These are phyloP conservation scores for Suillus brevipes DNA, from an alignment of 768 basidiomycete genomes.

Conservation along the genomic window DNA sequence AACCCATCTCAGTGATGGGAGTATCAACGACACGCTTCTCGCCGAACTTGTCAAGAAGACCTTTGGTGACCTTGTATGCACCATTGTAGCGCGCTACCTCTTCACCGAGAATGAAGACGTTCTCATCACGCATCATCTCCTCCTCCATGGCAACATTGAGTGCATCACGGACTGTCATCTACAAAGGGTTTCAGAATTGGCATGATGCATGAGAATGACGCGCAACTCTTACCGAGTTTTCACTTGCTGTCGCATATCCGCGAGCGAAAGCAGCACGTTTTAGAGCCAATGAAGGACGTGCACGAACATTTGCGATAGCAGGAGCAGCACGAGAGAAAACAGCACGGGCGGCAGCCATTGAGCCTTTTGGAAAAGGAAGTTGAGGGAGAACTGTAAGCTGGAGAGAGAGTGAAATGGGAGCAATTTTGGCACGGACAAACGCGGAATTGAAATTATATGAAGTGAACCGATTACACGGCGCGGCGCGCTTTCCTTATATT, in stretches of 20 bases:
- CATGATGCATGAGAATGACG: constrained; percentile 29
- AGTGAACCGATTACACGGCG: constrained; percentile 8
- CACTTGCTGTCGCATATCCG: constrained; percentile 62
- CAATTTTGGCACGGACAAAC: constrained; percentile 16
- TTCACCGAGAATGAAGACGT: constrained; percentile 93
- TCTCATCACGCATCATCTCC: constrained; percentile 96
- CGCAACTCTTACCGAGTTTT: constrained; percentile 46
- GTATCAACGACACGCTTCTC: constrained; percentile 98
- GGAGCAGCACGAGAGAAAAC: constrained; percentile 66
- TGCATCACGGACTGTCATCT: constrained; percentile 99
- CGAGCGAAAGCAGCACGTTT: constrained; percentile 50
- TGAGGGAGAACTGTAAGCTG: constrained; percentile 23
- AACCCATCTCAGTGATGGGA: constrained; percentile 97
- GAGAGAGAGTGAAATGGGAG: constrained; percentile 8
- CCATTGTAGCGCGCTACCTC: constrained; percentile 99
- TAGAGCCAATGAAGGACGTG: constrained; percentile 41
- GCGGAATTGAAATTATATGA: constrained; percentile 6
- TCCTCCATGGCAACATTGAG: constrained; percentile 99
- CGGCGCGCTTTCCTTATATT: background rate
- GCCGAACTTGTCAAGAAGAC: constrained; percentile 97
- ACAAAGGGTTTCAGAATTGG: constrained; percentile 18
- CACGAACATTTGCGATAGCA: constrained; percentile 40
- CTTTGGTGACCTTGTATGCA: constrained; percentile 98
- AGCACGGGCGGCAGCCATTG: constrained; percentile 61
- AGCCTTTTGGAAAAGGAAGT: constrained; percentile 28